A percentile compares a stretch with the other conserved stretches of the same genome.
Evolutionary conservation across 805 yeast genomes (phyloP).

Genomic region (Torulaspora franciscae): DNA sequence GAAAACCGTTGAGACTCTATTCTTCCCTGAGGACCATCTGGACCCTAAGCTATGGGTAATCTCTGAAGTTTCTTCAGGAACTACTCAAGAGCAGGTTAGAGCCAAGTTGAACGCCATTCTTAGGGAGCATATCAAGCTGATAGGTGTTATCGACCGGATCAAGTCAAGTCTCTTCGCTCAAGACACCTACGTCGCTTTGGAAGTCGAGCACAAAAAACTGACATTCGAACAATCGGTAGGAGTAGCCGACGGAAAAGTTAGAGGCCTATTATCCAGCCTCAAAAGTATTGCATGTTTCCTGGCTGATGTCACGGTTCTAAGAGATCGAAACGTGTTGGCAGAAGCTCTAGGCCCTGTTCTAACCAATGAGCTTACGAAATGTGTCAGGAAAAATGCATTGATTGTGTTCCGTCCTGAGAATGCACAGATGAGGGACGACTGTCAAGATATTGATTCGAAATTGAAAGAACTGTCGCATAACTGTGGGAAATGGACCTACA

Average conservation of each 20-base stretch:
- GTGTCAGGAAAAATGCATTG: constrained; percentile 23
- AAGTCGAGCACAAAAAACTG: constrained; percentile 1
- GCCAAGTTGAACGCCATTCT: constrained; percentile 14
- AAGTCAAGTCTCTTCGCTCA: constrained; percentile 21
- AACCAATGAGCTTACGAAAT: constrained; percentile 24
- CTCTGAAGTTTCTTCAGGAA: constrained; percentile 21
- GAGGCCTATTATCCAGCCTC: constrained; percentile 11
- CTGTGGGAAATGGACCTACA: constrained; percentile 16
- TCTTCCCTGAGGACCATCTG: constrained; percentile 17
- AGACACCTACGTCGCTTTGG: constrained; percentile 9
- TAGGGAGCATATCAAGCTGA: constrained; percentile 18
- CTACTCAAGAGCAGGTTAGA: constrained; percentile 23
- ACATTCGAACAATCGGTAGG: background rate
- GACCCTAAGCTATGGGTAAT: constrained; percentile 28
- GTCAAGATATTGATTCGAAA: constrained; percentile 11
- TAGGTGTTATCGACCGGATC: constrained; percentile 10
- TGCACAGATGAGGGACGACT: constrained; percentile 6
- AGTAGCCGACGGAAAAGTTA: background rate
- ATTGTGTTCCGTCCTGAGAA: constrained; percentile 16
- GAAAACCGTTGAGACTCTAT: constrained; percentile 15
- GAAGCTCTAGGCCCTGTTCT: constrained; percentile 20
- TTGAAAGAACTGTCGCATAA: constrained; percentile 14
- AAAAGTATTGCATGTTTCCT: constrained; percentile 3
- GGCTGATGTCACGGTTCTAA: background rate
- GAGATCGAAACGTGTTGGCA: constrained; percentile 5